Evolutionary conservation across 2,329 filamentous ascomycete species (phyloP).

Genomic region (Capronia coronata): DNA sequence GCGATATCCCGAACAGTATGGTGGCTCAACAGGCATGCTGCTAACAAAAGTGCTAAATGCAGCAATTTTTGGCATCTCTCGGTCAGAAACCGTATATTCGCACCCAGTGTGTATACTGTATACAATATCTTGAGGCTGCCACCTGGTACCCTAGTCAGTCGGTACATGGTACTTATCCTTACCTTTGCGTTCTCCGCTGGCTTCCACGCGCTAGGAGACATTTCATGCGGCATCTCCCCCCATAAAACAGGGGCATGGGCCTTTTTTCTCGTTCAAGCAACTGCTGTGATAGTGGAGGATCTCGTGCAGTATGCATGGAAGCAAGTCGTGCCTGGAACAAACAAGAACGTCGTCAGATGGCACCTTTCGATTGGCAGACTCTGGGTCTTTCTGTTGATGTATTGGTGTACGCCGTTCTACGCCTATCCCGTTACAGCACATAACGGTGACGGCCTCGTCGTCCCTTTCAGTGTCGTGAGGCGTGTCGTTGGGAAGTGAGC

Average conservation of each 20-base stretch:
- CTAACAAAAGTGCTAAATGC: too few species aligned
- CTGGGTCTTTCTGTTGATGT: background rate
- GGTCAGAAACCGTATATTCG: too few species aligned
- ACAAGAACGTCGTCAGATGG: background rate
- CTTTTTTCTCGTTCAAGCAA: background rate
- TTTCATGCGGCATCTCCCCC: background rate
- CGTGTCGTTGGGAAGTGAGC: background rate
- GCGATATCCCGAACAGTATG: too few species aligned
- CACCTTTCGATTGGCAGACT: background rate
- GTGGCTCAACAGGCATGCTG: too few species aligned
- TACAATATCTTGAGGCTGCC: background rate
- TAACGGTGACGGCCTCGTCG: background rate
- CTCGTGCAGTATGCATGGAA: background rate
- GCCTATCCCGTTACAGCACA: background rate
- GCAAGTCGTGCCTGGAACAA: background rate
- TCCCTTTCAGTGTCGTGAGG: background rate
- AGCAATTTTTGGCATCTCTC: too few species aligned
- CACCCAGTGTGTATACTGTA: background rate
- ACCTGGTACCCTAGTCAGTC: background rate
- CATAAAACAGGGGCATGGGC: background rate
- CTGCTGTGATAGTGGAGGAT: background rate
- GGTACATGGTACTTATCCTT: background rate
- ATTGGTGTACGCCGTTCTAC: background rate
- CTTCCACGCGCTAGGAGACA: background rate
- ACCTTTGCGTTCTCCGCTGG: background rate